These are phyloP conservation scores for Scenedesmus sp. DNA, from an alignment of 163 green algal genomes.

Conservation along the genomic window DNA sequence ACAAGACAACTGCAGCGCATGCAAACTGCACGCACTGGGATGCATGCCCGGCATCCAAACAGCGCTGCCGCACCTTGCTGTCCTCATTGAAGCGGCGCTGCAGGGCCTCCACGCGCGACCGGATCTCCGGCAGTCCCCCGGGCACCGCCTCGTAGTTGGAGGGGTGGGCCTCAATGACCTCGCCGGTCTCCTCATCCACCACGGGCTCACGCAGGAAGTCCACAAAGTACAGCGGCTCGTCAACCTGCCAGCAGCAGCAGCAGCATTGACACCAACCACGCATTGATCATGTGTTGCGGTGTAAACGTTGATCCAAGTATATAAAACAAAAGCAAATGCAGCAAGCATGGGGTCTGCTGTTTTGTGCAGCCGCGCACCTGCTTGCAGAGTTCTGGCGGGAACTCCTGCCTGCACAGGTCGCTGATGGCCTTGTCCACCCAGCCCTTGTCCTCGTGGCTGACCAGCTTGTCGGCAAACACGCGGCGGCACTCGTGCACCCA, in stretches of 20 bases:
- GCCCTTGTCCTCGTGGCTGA: slow-evolving; percentile 87
- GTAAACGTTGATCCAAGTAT: neutral
- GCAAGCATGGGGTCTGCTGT: neutral
- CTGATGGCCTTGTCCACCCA: slow-evolving; percentile 83
- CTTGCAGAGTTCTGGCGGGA: slow-evolving; percentile 71
- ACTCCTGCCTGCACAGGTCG: slow-evolving; percentile 80
- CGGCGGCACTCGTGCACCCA: slow-evolving; percentile 95
- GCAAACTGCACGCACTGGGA: too few relatives aligned
- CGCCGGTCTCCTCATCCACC: slow-evolving; percentile 90
- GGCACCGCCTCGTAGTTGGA: slow-evolving; percentile 90
- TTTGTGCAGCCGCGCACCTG: slow-evolving; percentile 63
- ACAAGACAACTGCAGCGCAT: too few relatives aligned
- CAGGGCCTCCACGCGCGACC: slow-evolving; percentile 80
- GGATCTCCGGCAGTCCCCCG: slow-evolving; percentile 80
- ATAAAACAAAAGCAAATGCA: too few relatives aligned
- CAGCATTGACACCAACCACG: neutral
- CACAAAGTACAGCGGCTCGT: slow-evolving; percentile 93
- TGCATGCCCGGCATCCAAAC: neutral
- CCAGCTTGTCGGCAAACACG: slow-evolving; percentile 95
- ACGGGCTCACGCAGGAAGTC: slow-evolving; percentile 93
- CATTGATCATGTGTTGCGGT: neutral
- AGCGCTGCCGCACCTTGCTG: slow-evolving; percentile 67
- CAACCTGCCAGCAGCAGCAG: slow-evolving; percentile 65
- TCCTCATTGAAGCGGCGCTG: slow-evolving; percentile 91
- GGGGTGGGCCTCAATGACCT: slow-evolving; percentile 87